Evolutionary conservation across 2,329 filamentous ascomycete genomes (phyloP).

Genomic region (Zymoseptoria crescenta): DNA sequence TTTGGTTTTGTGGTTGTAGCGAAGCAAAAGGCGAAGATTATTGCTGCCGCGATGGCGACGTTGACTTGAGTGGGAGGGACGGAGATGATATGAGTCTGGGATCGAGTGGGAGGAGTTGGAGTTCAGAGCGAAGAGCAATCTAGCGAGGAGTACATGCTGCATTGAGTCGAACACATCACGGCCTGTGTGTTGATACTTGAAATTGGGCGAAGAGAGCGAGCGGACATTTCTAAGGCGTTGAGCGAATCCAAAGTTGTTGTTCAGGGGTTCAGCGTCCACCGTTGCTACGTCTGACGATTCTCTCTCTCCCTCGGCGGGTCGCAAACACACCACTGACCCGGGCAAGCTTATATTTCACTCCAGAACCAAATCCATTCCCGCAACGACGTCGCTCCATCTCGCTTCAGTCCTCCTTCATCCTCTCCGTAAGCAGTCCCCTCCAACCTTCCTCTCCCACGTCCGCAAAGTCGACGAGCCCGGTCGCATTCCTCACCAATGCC

Average conservation of each 20-base stretch:
- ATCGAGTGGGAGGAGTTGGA: not conserved
- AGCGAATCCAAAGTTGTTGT: not conserved
- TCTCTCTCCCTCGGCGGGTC: too few relatives aligned
- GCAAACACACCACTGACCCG: too few relatives aligned
- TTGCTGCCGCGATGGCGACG: slow-evolving; percentile 39
- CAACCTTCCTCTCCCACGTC: slow-evolving; percentile 1
- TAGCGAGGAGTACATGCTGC: not conserved
- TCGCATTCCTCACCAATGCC: not conserved
- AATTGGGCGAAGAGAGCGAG: not conserved
- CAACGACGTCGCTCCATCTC: too few relatives aligned
- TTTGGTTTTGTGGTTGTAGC: slow-evolving; percentile 22
- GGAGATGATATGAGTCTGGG: not conserved
- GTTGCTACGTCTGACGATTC: too few relatives aligned
- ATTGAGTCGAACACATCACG: not conserved
- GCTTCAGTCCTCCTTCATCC: not conserved
- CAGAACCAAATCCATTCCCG: too few relatives aligned
- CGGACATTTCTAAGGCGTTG: not conserved
- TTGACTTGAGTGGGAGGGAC: slow-evolving; percentile 26
- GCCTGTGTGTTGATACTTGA: not conserved
- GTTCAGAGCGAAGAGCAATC: not conserved
- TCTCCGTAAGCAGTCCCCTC: slow-evolving; percentile 1
- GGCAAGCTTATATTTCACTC: too few relatives aligned
- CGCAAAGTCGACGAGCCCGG: not conserved
- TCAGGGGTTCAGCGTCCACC: not conserved
- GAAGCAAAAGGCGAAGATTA: slow-evolving; percentile 37